Percentiles rank a stretch among this genome's conserved stretches.
These are phyloP conservation scores for Candida taoyuanica DNA, from an alignment of 805 yeast species.

Conservation along the genomic window DNA sequence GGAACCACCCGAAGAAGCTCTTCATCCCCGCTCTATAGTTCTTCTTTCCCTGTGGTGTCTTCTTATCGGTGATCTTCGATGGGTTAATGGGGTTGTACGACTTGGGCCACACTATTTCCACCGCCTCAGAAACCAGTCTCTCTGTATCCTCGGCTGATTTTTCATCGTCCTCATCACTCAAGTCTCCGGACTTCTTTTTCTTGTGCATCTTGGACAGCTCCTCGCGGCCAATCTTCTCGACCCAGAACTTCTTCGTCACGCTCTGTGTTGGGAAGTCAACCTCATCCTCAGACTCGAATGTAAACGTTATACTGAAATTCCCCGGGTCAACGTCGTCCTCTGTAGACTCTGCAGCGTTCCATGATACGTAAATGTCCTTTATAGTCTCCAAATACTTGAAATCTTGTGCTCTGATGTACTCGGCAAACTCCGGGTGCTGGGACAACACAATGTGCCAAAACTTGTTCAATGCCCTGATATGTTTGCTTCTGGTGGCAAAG, in stretches of 20 bases:
- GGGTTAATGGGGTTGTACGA: conserved; percentile 58
- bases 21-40: conserved; percentile 68
- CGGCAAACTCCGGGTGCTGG: conserved; percentile 80
- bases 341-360: conserved; percentile 33
- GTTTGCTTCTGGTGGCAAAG: conserved; percentile 50
- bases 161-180: conserved; percentile 30
- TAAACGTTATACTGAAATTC: conserved; percentile 57
- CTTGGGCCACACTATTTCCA: conserved; percentile 63
- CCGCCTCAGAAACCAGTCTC: conserved; percentile 48
- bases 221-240: conserved; percentile 27
- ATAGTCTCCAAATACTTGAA: conserved; percentile 68
- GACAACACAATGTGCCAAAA: conserved; percentile 89
- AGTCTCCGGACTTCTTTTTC: conserved; percentile 16
- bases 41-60: conserved; percentile 52
- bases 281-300: conserved; percentile 42
- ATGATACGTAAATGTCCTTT: conserved; percentile 56
- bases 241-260: conserved; percentile 55
- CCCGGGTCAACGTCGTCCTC: conserved; percentile 37
- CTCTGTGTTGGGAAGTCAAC: conserved; percentile 49
- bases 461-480: conserved; percentile 53
- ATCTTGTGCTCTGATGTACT: conserved; percentile 72
- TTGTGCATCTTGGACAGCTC: conserved; percentile 7
- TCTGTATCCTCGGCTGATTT: conserved; percentile 46
- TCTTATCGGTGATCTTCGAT: conserved; percentile 38
- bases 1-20: conserved; percentile 83